phyloP scores from a whole-genome alignment of 495 filamentous ascomycete species.

The Penicillium desertorum region DNA sequence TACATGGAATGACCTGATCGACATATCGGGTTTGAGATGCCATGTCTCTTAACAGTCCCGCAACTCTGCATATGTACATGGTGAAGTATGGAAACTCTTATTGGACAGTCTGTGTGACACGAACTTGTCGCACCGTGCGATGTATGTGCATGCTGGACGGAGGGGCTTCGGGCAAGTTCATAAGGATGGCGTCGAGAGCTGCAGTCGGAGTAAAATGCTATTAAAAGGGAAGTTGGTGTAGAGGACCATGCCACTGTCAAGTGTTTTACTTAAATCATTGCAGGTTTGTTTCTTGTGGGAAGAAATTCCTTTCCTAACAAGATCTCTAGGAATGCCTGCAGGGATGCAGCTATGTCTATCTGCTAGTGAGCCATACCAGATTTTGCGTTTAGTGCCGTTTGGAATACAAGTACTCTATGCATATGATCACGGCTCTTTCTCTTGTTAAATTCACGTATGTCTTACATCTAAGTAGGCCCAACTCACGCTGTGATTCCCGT shows the following conservation, averaged over 20 bases:
- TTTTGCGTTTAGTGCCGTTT: no score
- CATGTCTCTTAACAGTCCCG: constrained; percentile 7
- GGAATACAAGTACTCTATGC: no score
- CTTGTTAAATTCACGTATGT: no score
- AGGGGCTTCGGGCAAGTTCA: constrained; percentile 1
- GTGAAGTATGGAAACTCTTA: not conserved
- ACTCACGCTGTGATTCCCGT: no score
- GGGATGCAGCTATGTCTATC: no score
- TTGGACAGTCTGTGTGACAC: not conserved
- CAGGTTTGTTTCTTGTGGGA: not conserved
- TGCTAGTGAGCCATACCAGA: no score
- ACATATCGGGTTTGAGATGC: constrained; percentile 40
- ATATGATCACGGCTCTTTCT: no score
- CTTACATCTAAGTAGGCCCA: no score
- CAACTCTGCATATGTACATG: not conserved
- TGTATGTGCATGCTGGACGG: not conserved
- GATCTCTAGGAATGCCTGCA: not conserved
- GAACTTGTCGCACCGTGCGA: not conserved
- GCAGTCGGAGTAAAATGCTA: not conserved
- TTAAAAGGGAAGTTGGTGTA: not conserved
- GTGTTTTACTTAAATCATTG: not conserved
- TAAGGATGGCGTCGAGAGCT: not conserved
- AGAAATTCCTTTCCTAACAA: not conserved
- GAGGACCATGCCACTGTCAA: not conserved
- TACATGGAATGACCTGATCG: constrained; percentile 53